Percentiles rank a stretch among this genome's conserved stretches.
These are phyloP conservation scores for Tylopilus balloui DNA, from an alignment of 768 basidiomycete species.

Conservation along the genomic window DNA sequence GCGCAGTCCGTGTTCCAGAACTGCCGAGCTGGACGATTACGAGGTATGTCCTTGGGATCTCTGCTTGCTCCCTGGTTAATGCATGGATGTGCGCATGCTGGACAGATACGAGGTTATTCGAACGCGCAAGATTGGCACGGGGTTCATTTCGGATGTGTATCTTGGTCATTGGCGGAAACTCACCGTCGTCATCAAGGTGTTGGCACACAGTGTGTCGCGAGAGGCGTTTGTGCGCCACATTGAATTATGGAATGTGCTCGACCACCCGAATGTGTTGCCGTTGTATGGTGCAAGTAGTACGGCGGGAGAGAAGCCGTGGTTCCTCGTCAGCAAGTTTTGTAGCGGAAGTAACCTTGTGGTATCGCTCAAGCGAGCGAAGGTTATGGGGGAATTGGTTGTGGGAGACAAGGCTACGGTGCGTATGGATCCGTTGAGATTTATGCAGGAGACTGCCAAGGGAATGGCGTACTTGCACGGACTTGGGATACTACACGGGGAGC, in stretches of 20 bases:
- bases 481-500: slow-evolving; percentile 73
- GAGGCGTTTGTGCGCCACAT: slow-evolving; percentile 67
- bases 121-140: slow-evolving; percentile 62
- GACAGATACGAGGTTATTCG: slow-evolving; percentile 69
- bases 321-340: slow-evolving; percentile 73
- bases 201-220: slow-evolving; percentile 56
- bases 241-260: slow-evolving; percentile 65
- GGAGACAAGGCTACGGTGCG: neutral
- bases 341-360: slow-evolving; percentile 58
- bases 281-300: slow-evolving; percentile 77
- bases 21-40: slow-evolving; percentile 79
- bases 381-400: neutral
- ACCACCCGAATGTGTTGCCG: slow-evolving; percentile 66
- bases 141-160: slow-evolving; percentile 77
- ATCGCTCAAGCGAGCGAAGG: slow-evolving; percentile 42
- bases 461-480: slow-evolving; percentile 75
- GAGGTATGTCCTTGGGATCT: slow-evolving; percentile 31
- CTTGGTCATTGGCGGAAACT: slow-evolving; percentile 66
- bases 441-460: slow-evolving; percentile 72
- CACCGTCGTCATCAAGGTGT: slow-evolving; percentile 68
- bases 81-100: neutral
- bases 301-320: slow-evolving; percentile 66
- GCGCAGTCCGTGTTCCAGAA: slow-evolving; percentile 12
- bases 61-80: neutral
- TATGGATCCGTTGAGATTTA: slow-evolving; percentile 50